Evolutionary conservation across 495 filamentous ascomycete species (phyloP).

Genomic region (Tuber indicum): DNA sequence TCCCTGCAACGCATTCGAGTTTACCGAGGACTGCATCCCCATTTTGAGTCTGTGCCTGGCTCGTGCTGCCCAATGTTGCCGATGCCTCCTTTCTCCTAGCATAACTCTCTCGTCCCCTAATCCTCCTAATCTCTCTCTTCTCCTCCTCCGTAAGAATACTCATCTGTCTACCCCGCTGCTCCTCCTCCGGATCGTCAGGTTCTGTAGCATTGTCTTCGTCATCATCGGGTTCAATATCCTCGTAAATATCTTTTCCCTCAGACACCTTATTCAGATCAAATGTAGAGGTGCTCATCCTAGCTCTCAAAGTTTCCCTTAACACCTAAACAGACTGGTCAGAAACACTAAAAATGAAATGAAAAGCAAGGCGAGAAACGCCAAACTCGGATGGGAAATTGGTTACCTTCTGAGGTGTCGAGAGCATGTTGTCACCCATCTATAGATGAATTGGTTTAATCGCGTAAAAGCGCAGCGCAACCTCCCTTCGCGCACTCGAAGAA

Average conservation of each 20-base stretch:
- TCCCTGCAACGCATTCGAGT: constrained; percentile 6
- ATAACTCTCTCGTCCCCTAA: constrained; percentile 34
- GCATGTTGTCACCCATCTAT: constrained; percentile 7
- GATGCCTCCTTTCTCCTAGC: constrained; percentile 31
- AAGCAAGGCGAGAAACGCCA: neutral
- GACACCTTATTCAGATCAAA: constrained; percentile 17
- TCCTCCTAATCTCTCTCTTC: constrained; percentile 25
- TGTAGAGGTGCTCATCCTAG: constrained; percentile 23
- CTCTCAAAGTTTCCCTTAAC: constrained; percentile 26
- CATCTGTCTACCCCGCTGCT: constrained; percentile 11
- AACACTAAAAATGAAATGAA: neutral
- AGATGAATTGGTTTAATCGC: constrained; percentile 8
- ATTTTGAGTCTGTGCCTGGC: constrained; percentile 11
- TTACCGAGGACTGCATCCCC: constrained; percentile 10
- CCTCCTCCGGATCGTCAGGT: constrained; percentile 23
- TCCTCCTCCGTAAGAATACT: constrained; percentile 17
- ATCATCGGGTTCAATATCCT: constrained; percentile 5
- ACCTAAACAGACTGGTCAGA: constrained; percentile 18
- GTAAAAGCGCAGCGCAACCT: constrained; percentile 17
- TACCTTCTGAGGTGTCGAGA: constrained; percentile 37
- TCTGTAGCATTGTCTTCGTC: constrained; percentile 28
- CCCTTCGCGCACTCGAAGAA: constrained; percentile 10
- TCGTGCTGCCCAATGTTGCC: constrained; percentile 21
- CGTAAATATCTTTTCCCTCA: constrained; percentile 13
- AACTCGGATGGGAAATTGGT: constrained; percentile 4